These are phyloP conservation scores for Diaporthe sp. DNA, from an alignment of 2,329 filamentous ascomycete species.

Conservation along the genomic window DNA sequence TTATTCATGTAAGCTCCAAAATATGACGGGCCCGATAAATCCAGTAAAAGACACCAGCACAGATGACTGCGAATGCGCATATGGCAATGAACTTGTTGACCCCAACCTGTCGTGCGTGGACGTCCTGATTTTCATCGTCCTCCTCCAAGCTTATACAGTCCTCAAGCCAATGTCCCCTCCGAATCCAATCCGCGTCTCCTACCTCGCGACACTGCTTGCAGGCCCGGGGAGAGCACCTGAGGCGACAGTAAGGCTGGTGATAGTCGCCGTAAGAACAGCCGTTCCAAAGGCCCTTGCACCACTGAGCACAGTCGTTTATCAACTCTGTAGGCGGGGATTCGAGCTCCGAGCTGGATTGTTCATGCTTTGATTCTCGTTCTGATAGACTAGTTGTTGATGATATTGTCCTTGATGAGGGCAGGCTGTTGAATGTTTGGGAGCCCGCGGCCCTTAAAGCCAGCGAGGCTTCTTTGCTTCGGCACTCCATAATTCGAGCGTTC, in stretches of 20 bases:
- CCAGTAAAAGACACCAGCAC: background rate
- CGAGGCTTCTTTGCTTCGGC: background rate
- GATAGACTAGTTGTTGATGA: background rate
- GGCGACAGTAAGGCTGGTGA: background rate
- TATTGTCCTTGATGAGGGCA: background rate
- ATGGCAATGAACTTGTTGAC: background rate
- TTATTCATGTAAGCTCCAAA: background rate
- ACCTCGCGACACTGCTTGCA: slow-evolving; percentile 5
- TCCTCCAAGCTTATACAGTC: background rate
- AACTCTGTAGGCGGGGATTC: background rate
- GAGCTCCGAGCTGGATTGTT: background rate
- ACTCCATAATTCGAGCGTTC: background rate
- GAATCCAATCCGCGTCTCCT: background rate
- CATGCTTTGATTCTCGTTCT: background rate
- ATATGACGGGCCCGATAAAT: background rate
- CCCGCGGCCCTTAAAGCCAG: too few species aligned
- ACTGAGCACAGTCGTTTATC: background rate
- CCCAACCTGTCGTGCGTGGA: too few species aligned
- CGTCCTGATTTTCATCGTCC: background rate
- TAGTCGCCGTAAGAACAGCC: background rate
- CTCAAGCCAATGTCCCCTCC: background rate
- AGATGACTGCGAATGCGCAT: background rate
- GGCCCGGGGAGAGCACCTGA: background rate
- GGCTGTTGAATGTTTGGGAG: background rate
- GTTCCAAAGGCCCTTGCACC: background rate